Evolutionary conservation across 768 basidiomycete species (phyloP).

Genomic region (Tricholoma furcatifolium): DNA sequence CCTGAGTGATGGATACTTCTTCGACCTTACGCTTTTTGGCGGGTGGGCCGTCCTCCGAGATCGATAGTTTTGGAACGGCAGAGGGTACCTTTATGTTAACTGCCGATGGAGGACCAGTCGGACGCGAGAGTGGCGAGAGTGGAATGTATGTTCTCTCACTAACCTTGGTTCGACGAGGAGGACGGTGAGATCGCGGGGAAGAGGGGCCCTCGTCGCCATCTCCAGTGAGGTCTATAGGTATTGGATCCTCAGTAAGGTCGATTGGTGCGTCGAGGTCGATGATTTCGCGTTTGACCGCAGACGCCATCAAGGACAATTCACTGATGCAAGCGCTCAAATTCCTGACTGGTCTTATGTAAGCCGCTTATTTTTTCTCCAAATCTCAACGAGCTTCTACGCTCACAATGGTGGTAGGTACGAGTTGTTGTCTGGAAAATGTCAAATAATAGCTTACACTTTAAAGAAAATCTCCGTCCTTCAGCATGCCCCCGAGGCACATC

Average conservation of each 20-base stretch:
- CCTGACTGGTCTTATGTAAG: slow-evolving; percentile 6
- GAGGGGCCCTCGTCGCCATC: not conserved
- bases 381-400: not conserved
- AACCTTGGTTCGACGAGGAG: not conserved
- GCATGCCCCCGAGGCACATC: slow-evolving; percentile 73
- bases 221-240: slow-evolving; percentile 9
- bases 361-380: slow-evolving; percentile 3
- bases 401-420: slow-evolving; percentile 15
- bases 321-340: not conserved
- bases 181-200: not conserved
- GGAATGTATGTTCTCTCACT: not conserved
- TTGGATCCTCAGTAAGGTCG: not conserved
- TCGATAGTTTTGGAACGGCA: not conserved
- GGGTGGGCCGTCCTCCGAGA: not conserved
- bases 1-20: not conserved
- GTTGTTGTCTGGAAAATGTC: not conserved
- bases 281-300: no score
- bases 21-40: not conserved
- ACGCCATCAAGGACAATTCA: no score
- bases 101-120: slow-evolving; percentile 1
- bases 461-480: slow-evolving; percentile 88
- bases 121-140: not conserved
- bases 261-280: not conserved
- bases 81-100: not conserved
- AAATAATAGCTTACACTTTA: not conserved